Base-by-base conservation (phyloP, 257 asterid species). In the Linderniella brevidens region DNA sequence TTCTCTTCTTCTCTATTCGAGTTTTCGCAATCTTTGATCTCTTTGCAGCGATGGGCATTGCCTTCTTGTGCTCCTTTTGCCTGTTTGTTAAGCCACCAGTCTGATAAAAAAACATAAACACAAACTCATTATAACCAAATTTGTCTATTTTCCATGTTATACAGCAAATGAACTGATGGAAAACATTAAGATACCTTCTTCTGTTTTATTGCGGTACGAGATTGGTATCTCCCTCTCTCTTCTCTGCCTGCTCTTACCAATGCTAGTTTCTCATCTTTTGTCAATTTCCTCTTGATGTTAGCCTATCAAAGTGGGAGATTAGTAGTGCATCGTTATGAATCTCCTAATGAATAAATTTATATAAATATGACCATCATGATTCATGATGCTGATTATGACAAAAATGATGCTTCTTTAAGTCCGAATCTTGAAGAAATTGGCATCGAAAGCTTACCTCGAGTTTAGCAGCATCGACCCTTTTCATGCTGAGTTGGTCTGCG, bases 61-160 rank as follows among this genome's bases (percentile, higher is more conserved):
- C 48, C 19, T 88, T 88, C 41, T 72, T 81, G 80, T 61, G 93
- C 32, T 75, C 82, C 70, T 84, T 88, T 52, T 88, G 76, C 63
- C 56, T 66, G 66, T 88, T 84, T 84, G 86, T 86, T 50, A 42
- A 48, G 50, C 95, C 93, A 62, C 90, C 86, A 14, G 90, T 78
- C 95, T 88, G 74, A 48, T 42, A 51, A 66, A 47, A 41, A 47
- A 48, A 45, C 39, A 19, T 37, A 4, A 10, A 43, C 43, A 32
- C 49, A 56, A 47, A 9, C 25, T 25, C 3, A 13, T 43, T 3
- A 17, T 8, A 43, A 18, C 5, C 48, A 3, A 13, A 18, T 3
- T 8, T n/a, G 19, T n/a, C 1, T 43, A 13, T 18, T 12, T 8
- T 10, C 15, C 43, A 10, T n/a, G n/a, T n/a, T n/a, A n/a, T n/a